Percentiles rank a stretch among this genome's conserved stretches.
Evolutionary conservation across 2,329 filamentous ascomycete species (phyloP).

Genomic region (Beauveria varroae): DNA sequence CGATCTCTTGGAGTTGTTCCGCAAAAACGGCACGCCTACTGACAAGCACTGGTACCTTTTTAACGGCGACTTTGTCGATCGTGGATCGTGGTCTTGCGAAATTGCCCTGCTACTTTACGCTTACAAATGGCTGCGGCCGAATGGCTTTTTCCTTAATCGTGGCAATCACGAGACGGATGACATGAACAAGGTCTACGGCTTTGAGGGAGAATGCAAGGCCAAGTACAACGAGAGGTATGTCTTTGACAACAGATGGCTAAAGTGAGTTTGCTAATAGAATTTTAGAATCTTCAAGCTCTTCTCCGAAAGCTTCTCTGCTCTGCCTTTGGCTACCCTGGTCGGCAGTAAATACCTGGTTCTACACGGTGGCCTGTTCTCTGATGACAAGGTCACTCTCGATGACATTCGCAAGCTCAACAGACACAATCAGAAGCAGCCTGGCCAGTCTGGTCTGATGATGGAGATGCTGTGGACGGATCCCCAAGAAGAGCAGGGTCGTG

Average conservation of each 20-base stretch:
- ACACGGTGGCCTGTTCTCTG: constrained; percentile 91
- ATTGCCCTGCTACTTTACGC: constrained; percentile 89
- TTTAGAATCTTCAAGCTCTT: constrained; percentile 84
- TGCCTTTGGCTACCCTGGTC: constrained; percentile 86
- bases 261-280: not conserved
- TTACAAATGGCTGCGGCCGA: constrained; percentile 91
- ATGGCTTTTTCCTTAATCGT: constrained; percentile 87
- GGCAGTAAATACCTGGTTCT: constrained; percentile 87
- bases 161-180: constrained; percentile 99
- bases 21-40: constrained; percentile 75
- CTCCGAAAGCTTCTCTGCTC: constrained; percentile 92
- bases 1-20: constrained; percentile 93
- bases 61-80: constrained; percentile 97
- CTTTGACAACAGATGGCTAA: not conserved
- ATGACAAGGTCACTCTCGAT: constrained; percentile 85
- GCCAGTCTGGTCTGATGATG: constrained; percentile 96
- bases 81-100: constrained; percentile 97
- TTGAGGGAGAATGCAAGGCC: constrained; percentile 95
- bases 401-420: constrained; percentile 91
- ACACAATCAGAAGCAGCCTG: constrained; percentile 85
- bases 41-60: constrained; percentile 92
- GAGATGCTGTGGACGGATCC: constrained; percentile 99
- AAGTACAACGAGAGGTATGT: constrained; percentile 81
- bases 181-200: constrained; percentile 98
- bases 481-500: constrained; percentile 74